These are phyloP conservation scores for Picea abies DNA, from an alignment of 83 land plant genomes.

Conservation along the genomic window DNA sequence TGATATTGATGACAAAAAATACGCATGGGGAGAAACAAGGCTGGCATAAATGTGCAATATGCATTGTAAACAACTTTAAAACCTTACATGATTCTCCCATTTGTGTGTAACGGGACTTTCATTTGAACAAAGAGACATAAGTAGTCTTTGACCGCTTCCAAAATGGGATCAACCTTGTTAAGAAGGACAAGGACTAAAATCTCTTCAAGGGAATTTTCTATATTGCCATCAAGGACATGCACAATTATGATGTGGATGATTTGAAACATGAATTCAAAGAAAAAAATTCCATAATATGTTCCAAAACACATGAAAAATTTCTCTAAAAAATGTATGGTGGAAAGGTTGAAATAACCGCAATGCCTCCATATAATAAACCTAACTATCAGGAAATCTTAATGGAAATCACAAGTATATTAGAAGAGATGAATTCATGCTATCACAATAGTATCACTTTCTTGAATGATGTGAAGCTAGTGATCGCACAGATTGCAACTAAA, in stretches of 20 bases:
- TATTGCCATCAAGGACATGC: constrained; percentile 41
- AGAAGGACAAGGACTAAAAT: constrained; percentile 30
- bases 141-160: constrained; percentile 32
- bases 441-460: constrained; percentile 20
- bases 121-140: constrained; percentile 38
- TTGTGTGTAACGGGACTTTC: constrained; percentile 28
- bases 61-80: too few species aligned
- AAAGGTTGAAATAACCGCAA: constrained; percentile 20
- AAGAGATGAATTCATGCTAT: constrained; percentile 1
- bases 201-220: constrained; percentile 40
- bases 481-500: constrained; percentile 32
- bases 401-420: constrained; percentile 16
- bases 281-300: constrained; percentile 25
- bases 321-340: constrained; percentile 38
- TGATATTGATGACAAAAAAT: too few species aligned
- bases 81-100: too few species aligned
- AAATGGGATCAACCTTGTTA: constrained; percentile 31
- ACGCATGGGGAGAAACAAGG: too few species aligned
- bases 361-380: constrained; percentile 30
- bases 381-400: constrained; percentile 20
- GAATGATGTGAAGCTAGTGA: constrained; percentile 38
- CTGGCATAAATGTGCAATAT: too few species aligned
- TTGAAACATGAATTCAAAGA: constrained; percentile 23
- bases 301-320: constrained; percentile 29
- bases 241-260: constrained; percentile 31